Percentiles rank a stretch among this genome's conserved stretches.
phyloP scores from a whole-genome alignment of 1,284 basidiomycete genomes.

The Coniferiporia sulphurascens region DNA sequence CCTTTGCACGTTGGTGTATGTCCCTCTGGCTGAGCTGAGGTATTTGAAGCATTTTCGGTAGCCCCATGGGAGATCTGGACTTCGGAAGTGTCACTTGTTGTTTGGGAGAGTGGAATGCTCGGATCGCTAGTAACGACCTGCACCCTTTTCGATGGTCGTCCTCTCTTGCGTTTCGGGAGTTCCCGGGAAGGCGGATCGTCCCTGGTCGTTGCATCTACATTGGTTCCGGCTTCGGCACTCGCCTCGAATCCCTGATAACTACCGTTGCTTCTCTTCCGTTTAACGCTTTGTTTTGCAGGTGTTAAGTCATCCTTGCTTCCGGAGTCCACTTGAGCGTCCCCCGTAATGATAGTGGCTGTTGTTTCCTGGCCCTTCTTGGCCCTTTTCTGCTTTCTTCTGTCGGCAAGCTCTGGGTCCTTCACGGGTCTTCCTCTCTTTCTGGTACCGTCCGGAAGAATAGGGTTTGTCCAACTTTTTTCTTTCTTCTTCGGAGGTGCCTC shows the following conservation, averaged over 20 bases:
- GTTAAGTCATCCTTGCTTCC: background rate
- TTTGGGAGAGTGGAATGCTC: background rate
- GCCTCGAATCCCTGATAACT: background rate
- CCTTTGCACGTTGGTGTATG: no score
- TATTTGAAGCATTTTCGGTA: no score
- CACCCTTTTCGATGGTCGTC: constrained; percentile 10
- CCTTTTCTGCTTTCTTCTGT: constrained; percentile 9
- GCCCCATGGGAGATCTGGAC: no score
- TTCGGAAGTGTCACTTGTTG: background rate
- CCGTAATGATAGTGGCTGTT: background rate
- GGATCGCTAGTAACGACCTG: background rate
- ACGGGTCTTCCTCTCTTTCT: constrained; percentile 34
- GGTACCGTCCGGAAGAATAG: constrained; percentile 22
- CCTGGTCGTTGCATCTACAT: background rate
- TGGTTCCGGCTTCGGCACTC: background rate
- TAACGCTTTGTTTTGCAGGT: background rate
- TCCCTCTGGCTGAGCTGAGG: no score
- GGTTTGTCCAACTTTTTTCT: constrained; percentile 20
- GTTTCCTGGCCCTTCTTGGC: constrained; percentile 5
- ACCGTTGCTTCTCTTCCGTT: constrained; percentile 11
- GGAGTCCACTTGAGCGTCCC: background rate
- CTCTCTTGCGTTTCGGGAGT: constrained; percentile 8
- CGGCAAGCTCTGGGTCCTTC: constrained; percentile 17
- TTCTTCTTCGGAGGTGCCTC: constrained; percentile 24
- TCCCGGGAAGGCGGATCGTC: background rate